Evolutionary conservation across 2,329 filamentous ascomycete genomes (phyloP).

Genomic region (Sporothrix euskadiensis): DNA sequence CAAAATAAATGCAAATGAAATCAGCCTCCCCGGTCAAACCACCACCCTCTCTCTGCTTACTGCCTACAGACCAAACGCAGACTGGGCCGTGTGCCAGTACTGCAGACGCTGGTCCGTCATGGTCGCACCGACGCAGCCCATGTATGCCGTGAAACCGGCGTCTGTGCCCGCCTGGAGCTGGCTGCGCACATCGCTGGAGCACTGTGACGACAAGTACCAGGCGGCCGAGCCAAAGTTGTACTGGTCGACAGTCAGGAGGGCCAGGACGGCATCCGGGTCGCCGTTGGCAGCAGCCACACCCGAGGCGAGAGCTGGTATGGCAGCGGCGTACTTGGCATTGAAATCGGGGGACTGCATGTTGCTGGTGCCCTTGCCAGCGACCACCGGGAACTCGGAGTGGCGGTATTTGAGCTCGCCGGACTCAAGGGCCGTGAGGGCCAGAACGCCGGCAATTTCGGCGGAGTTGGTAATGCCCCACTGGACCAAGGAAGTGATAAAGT

Average conservation of each 20-base stretch:
- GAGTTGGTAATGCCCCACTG: conserved; percentile 56
- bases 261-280: conserved; percentile 46
- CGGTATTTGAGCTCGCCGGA: conserved; percentile 69
- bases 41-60: neutral
- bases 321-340: conserved; percentile 52
- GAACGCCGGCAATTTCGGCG: conserved; percentile 66
- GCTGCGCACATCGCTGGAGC: conserved; percentile 38
- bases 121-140: conserved; percentile 49
- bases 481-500: conserved; percentile 57
- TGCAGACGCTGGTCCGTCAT: conserved; percentile 38
- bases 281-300: conserved; percentile 37
- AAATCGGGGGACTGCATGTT: conserved; percentile 51
- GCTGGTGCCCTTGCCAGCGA: conserved; percentile 68
- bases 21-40: neutral
- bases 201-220: conserved; percentile 54
- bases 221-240: conserved; percentile 56
- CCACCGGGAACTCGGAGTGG: conserved; percentile 58
- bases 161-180: conserved; percentile 44
- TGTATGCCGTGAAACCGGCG: conserved; percentile 48
- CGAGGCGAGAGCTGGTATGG: conserved; percentile 43
- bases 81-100: conserved; percentile 51
- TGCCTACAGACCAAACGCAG: conserved; percentile 45
- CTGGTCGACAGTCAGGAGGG: conserved; percentile 49
- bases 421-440: conserved; percentile 73
- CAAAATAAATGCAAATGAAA: neutral